Evolutionary conservation across 139 green algal species (phyloP), one percentile per base, ranked within the genome.

Genomic region (Chlamydomonas schloesseri): DNA sequence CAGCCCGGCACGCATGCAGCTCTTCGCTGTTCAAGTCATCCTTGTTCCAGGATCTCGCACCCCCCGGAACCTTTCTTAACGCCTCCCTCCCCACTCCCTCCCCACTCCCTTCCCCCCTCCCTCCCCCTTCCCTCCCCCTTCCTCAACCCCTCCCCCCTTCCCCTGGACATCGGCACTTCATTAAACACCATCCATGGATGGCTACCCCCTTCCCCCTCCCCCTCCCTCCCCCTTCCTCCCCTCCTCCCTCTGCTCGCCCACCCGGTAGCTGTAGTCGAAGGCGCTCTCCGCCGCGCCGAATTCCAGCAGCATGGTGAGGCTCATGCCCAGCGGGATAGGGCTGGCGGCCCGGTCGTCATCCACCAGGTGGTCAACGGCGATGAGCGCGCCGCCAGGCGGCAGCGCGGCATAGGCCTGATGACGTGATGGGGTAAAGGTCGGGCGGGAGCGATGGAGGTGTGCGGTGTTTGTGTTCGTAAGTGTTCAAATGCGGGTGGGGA

Each of bases 361-460:
- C n/a, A 92, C 83, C 55, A 92, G 47, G 47, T 81, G 33, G 42
- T 92, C 88, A 11, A 92, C 33, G 14, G 84, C 88, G n/a, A 92
- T 74, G 9, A 92, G 73, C 3, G 84, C 88, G 23, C 88, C 88
- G 31, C 84, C 84, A 3, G 85, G 67, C 1, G 88, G 84, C 46
- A 92, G 75, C 26, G 84, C 88, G 20, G 57, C 73, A 70, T 71
- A 84, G 2, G 88, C 88, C 88, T 91, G 68, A 47, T n/a, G n/a
- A n/a, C n/a, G n/a, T n/a, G n/a, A n/a, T n/a, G n/a, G n/a, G 60
- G 60, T 20, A 67, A 20, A 13, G 17, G 6, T 18, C 17, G 21
- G 58, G n/a, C n/a, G n/a, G n/a, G n/a, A n/a, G n/a, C n/a, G n/a
- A n/a, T n/a, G n/a, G n/a, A n/a, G n/a, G n/a, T n/a, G n/a, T n/a